phyloP scores from a whole-genome alignment of 495 filamentous ascomycete species.

The Neurospora terricola region DNA sequence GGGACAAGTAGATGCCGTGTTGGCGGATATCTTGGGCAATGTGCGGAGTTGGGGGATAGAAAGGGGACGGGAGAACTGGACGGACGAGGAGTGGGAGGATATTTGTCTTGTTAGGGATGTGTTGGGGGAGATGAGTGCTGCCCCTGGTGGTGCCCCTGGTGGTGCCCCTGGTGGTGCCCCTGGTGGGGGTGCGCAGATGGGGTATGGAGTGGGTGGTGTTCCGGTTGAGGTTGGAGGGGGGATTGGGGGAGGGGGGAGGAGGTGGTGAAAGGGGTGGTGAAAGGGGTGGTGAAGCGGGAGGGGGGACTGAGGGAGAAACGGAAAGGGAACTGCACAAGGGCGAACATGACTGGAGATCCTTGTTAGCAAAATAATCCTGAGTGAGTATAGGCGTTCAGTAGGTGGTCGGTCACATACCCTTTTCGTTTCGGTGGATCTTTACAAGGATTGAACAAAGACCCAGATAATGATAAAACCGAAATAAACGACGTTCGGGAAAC shows the following conservation, averaged over 20 bases:
- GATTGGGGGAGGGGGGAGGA: background rate
- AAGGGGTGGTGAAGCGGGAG: too few species aligned
- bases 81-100: constrained; percentile 5
- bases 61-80: constrained; percentile 8
- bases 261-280: background rate
- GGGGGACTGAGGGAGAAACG: background rate
- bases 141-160: background rate
- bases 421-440: background rate
- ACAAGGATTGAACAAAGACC: background rate
- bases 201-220: too few species aligned
- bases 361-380: background rate
- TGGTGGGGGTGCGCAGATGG: background rate
- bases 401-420: background rate
- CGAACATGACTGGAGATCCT: background rate
- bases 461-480: background rate
- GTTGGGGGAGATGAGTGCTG: background rate
- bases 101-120: background rate
- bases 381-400: background rate
- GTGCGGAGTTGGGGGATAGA: constrained; percentile 3
- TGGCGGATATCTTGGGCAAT: constrained; percentile 1
- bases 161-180: too few species aligned
- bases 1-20: constrained; percentile 1
- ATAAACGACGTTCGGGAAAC: background rate
- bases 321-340: background rate
- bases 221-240: too few species aligned